A percentile compares a stretch with the other conserved stretches of the same genome.
These are phyloP conservation scores for Blumeriella jaapii DNA, from an alignment of 2,329 filamentous ascomycete species.

Conservation along the genomic window DNA sequence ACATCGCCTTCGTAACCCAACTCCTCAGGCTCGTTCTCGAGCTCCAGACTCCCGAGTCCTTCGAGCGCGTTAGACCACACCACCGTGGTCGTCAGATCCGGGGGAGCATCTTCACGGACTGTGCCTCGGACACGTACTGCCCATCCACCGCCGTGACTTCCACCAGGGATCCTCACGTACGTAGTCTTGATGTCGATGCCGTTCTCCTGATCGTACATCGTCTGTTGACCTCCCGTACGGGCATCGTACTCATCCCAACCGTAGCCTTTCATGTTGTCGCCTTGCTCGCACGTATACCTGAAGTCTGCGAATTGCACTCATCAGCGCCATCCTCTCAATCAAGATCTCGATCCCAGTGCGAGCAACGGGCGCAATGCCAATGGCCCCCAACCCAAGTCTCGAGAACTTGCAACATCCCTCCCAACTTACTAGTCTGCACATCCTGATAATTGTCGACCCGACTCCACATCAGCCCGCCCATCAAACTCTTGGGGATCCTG, in stretches of 20 bases:
- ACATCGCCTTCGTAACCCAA: conserved; percentile 50
- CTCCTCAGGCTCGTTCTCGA: conserved; percentile 42
- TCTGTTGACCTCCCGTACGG: conserved; percentile 74
- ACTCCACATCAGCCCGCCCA: conserved; percentile 79
- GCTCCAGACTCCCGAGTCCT: conserved; percentile 55
- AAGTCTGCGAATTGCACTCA: conserved; percentile 45
- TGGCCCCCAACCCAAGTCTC: too few relatives aligned
- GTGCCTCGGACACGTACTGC: conserved; percentile 76
- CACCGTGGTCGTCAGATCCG: conserved; percentile 61
- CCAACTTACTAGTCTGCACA: conserved; percentile 59
- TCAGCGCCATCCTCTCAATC: conserved; percentile 8
- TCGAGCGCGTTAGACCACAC: conserved; percentile 78
- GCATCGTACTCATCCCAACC: conserved; percentile 98
- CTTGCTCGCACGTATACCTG: conserved; percentile 90
- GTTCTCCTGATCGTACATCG: conserved; percentile 83
- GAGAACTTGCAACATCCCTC: too few relatives aligned
- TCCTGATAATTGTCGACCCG: conserved; percentile 68
- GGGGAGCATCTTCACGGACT: conserved; percentile 56
- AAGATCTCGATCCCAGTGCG: neutral
- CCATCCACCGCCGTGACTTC: conserved; percentile 81
- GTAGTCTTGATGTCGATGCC: conserved; percentile 82
- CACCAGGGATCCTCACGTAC: conserved; percentile 87
- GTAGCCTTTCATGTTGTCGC: conserved; percentile 88
- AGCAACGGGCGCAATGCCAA: too few relatives aligned
- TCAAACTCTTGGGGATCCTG: conserved; percentile 67